Evolutionary conservation across 2,329 filamentous ascomycete genomes (phyloP), one percentile per base, ranked within the genome.

Genomic region (Apiospora pterosperma): DNA sequence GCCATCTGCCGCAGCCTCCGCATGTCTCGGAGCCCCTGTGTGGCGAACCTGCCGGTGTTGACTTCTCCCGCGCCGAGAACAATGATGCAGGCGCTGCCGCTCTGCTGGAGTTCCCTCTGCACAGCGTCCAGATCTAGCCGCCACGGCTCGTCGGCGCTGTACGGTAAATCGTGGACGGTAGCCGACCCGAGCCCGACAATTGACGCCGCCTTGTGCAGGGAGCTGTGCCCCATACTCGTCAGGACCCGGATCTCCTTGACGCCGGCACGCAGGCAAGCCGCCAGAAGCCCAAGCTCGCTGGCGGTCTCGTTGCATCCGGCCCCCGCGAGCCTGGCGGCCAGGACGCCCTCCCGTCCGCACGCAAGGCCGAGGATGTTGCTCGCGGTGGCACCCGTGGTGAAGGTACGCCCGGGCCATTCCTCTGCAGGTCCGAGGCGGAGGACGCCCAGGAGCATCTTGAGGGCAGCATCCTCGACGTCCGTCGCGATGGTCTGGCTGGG

Each of bases 41-140:
- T 91, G 34, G 92, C 90, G 75, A 93, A 97, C 5, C 89, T 82
- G 0, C 94, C 93, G 0, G 93, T 96, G 71, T 98, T 97, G 34
- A 97, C 92, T 78, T 98, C 95, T 1, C 92, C 92, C 6, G 90
- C 91, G 48, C 92, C 94, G n/a, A 97, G 79, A 5, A 85, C 88
- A 41, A 97, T 87, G 66, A 97, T 92, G 61, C 85, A 91, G n/a
- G 85, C 91, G 14, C 85, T 83, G 3, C 84, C 84, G 1, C 79
- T 74, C 39, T 75, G 77, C 64, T 69, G 73, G 19, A 96, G 79
- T 64, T 87, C 83, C 58, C 76, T 76, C 75, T 92, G 88, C 2
- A 97, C 79, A 3, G 80, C 80, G 2, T 82, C 80, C 6, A 97
- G 72, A 70, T 97, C 88, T 67, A 97, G 83, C 55, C 82, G 84